phyloP scores from a whole-genome alignment of 495 filamentous ascomycete species.

The Neurospora sp. region DNA sequence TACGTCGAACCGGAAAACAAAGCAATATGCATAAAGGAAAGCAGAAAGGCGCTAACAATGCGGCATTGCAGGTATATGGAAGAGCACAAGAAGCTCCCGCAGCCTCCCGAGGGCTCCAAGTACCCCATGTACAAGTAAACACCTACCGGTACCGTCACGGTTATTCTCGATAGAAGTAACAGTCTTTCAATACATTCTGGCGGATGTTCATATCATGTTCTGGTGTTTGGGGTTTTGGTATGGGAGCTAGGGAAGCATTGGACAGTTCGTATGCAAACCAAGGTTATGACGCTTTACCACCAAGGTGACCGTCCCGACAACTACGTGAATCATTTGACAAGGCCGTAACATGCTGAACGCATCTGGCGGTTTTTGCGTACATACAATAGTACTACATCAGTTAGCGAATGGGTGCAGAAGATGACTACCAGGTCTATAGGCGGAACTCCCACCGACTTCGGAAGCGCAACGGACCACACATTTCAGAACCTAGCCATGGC shows the following conservation, averaged over 20 bases:
- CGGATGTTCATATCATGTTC: background rate
- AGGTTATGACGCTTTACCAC: background rate
- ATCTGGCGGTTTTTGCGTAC: background rate
- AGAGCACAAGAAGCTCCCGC: conserved; percentile 90
- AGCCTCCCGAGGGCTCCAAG: conserved; percentile 81
- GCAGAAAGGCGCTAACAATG: conserved; percentile 11
- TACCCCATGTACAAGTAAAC: conserved; percentile 37
- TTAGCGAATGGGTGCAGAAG: background rate
- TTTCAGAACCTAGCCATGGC: background rate
- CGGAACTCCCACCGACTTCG: background rate
- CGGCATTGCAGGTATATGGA: conserved; percentile 71
- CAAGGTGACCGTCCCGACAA: background rate
- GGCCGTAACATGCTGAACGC: background rate
- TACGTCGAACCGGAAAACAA: background rate
- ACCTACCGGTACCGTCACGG: background rate
- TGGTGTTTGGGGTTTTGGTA: background rate
- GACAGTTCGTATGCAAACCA: background rate
- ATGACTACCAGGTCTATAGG: background rate
- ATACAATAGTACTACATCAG: background rate
- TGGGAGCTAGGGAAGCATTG: background rate
- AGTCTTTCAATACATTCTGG: background rate
- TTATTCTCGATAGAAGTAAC: background rate
- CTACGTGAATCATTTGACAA: background rate
- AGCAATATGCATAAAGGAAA: background rate
- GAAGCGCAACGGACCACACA: background rate